Evolutionary conservation across 306 rosid species (phyloP), one percentile per base, ranked within the genome.

Genomic region (Pterocarpus santalinus): DNA sequence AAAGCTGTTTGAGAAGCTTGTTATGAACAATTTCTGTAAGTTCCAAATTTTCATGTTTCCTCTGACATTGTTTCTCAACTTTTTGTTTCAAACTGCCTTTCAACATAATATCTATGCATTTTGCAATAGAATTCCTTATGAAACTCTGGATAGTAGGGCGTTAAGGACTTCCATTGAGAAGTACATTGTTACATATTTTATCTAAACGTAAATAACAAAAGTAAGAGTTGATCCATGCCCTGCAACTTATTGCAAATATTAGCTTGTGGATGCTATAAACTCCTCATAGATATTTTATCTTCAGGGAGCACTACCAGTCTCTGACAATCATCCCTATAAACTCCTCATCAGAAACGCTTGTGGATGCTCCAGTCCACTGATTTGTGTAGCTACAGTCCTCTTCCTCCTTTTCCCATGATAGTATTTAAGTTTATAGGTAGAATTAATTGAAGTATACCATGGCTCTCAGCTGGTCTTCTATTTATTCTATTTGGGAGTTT

Each of bases 11-110:
- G 92, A 90, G 80, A 95, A 90, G 75, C 98, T 92, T 67, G 87
- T 91, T 83, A 17, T 91, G 56, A 91, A 93, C 86, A 90, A 92
- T 91, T 95, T 90, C 47, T 65, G 97, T 93, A 76, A 89, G 96
- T 84, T 61, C 68, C 33, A 14, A 33, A 16, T 30, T 66, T 56
- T 33, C 28, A 41, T 55, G 60, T 66, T 65, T 9, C 66, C 30
- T 36, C 49, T 53, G 60, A 53, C 12, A 8, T 69, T 79, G 30
- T 65, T 60, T 51, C 56, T 62, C 16, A 43, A 22, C 38, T 5
- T 35, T 73, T 46, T 44, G 30, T 16, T 44, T 28, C 58, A 10
- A 22, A 22, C 28, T 12, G 5, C 13, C 70, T 74, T 35, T 80
- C 16, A 49, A 4, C 60, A 41, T 41, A 36, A 68, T 51, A 65